Base-by-base conservation (phyloP, 768 basidiomycete species). In the Gyrodon lividus region DNA sequence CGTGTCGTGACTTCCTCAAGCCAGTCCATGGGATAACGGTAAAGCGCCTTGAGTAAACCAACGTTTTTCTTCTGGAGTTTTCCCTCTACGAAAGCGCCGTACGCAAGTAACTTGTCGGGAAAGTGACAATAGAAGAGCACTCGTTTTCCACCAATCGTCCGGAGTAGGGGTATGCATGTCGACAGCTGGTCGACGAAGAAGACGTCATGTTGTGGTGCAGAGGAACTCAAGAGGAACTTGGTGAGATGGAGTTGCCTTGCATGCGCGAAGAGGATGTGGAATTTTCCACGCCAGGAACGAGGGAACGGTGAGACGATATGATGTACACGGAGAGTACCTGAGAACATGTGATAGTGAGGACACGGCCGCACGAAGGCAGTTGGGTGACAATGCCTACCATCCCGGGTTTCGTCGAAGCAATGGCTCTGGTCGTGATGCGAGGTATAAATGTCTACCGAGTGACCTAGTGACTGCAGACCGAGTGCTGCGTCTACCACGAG, bases 121-220 rank as follows among this genome's bases (percentile, higher is more conserved):
- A 99, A 98, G 67, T 98, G 97, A 59, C 93, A 96, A 67, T 99
- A 98, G 70, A 98, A 98, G 17, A 98, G 86, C 26, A 96, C 89
- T 2, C 92, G 83, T n/a, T 82, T 90, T 19, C 75, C 75, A 2
- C 76, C 80, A 13, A 90, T 61, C 52, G 73, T 61, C 2, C 90
- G 80, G 0, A 99, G 75, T 51, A 97, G 74, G 0, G 96, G 96
- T 22, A 98, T 76, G 57, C 89, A 93, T 2, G 94, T 92, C 5
- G 92, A 93, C 17, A 98, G 83, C 66, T 98, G 97, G 72, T 98
- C 96, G 4, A 98, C 89, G 52, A 98, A 86, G 72, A 86, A 95
- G 19, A 98, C 83, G 63, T 98, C 95, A 61, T 87, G 83, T 28
- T 71, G 61, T 1, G 50, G 35, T 4, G 76, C 71, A 13, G 69